Evolutionary conservation across 2,329 filamentous ascomycete species (phyloP), one percentile per base, ranked within the genome.

Genomic region (Mycocentrospora acerina): DNA sequence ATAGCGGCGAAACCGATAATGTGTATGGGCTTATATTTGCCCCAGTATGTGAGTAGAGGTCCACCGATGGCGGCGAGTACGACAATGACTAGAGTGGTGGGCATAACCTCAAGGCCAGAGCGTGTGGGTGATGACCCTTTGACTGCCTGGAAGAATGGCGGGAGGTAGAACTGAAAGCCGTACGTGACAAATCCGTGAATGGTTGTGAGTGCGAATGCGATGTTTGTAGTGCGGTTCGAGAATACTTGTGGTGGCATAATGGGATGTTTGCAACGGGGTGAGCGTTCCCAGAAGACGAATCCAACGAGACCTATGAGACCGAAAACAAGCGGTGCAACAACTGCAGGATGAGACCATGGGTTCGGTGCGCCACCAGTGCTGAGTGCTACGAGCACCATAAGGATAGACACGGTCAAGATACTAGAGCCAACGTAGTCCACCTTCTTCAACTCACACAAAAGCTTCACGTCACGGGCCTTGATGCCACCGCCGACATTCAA

Each of bases 241-340:
- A 79, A 76, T 19, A 78, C 60, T 15, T 59, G 54, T 1, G 60
- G 57, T 2, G 73, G 72, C 45, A 78, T 69, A 13, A 70, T 66
- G 0, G 60, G 62, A 28, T 61, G 24, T 5, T 40, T 40, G 48
- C 54, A 59, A 25, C 37, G 55, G 16, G 29, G 65, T 58, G 58
- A 54, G 9, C 44, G 43, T 46, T 75, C 70, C 58, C 68, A 76
- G 4, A 66, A 25, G 4, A 60, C 40, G 18, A 75, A 69, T 0
- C 51, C 42, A 2, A 64, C 35, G 2, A 76, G 46, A 8, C 72
- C 72, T 2, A 64, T 24, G 1, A 70, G 15, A 1, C 75, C 74
- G 2, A 76, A 41, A 2, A 77, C 41, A 3, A 79, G 53, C 1
- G 75, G 73, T 0, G 61, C 53, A 3, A 79, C 35, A 7, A 74